Percentiles rank a stretch among this genome's conserved stretches.
Conservation (phyloP, 345 rosid species). For the Aquilaria yunnanensis region DNA sequence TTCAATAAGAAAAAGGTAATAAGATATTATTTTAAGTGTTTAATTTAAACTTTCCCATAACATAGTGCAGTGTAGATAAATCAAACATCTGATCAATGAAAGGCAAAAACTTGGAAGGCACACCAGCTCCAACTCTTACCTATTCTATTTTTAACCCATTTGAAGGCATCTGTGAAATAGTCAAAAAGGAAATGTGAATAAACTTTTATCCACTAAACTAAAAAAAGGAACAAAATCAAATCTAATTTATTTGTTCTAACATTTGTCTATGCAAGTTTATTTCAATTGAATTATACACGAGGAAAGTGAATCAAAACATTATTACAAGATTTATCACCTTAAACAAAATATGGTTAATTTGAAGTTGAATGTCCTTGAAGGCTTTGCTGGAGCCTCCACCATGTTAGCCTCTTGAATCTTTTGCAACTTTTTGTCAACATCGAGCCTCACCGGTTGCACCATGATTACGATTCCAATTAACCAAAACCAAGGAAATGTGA, state of each 20-base stretch:
- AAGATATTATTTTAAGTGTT: too few species aligned
- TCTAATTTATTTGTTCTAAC: too few species aligned
- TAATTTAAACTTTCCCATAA: too few species aligned
- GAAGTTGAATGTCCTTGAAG: conserved; percentile 60
- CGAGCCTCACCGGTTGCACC: conserved; percentile 12
- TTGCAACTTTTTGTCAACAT: conserved; percentile 44
- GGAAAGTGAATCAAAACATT: not conserved
- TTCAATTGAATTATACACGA: too few species aligned
- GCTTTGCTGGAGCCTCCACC: conserved; percentile 78
- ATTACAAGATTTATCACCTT: conserved; percentile 38
- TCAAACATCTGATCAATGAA: not conserved
- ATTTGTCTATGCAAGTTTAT: too few species aligned
- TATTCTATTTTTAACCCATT: conserved; percentile 63
- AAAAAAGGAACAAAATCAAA: too few species aligned
- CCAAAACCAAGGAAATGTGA: too few species aligned
- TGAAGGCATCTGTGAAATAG: conserved; percentile 48
- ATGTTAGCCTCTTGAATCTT: conserved; percentile 52
- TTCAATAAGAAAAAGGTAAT: too few species aligned
- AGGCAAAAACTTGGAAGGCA: not conserved
- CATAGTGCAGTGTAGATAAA: not conserved
- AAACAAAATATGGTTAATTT: conserved; percentile 72
- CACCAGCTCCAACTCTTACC: conserved; percentile 29
- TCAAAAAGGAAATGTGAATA: conserved; percentile 3
- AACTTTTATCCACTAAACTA: not conserved
- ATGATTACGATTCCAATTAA: conserved; percentile 20